phyloP scores from a whole-genome alignment of 345 rosid genomes.

The Jatropha curcas region DNA sequence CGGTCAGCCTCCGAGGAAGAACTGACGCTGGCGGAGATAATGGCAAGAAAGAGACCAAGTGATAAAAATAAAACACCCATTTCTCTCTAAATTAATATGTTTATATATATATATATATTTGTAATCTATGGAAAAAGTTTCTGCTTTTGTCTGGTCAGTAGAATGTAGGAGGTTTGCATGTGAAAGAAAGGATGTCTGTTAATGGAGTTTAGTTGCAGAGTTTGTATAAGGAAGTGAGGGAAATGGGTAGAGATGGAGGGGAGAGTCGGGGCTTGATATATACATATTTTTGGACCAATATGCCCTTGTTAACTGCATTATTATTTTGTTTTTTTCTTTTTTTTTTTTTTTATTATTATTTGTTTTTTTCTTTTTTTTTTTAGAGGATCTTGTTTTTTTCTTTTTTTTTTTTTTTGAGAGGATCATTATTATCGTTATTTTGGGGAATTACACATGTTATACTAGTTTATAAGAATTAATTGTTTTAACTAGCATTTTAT shows the following conservation, averaged over 20 bases:
- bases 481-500: no score
- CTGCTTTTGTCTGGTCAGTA: background rate
- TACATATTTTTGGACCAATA: slow-evolving; percentile 1
- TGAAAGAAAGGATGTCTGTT: background rate
- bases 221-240: no score
- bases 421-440: no score
- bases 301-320: no score
- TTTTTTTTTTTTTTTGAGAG: no score
- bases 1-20: slow-evolving; percentile 60
- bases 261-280: background rate
- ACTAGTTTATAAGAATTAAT: no score
- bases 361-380: background rate
- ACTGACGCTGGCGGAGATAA: slow-evolving; percentile 30
- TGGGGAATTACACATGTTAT: no score
- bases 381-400: background rate
- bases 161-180: background rate
- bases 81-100: background rate
- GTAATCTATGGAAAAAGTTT: background rate
- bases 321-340: no score
- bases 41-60: slow-evolving; percentile 30
- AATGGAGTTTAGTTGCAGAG: background rate
- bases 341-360: background rate
- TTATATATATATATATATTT: no score
- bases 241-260: no score
- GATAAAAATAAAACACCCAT: slow-evolving; percentile 34